Evolutionary conservation across 129 eudicot species (phyloP).

Genomic region (Tagetes erecta): DNA sequence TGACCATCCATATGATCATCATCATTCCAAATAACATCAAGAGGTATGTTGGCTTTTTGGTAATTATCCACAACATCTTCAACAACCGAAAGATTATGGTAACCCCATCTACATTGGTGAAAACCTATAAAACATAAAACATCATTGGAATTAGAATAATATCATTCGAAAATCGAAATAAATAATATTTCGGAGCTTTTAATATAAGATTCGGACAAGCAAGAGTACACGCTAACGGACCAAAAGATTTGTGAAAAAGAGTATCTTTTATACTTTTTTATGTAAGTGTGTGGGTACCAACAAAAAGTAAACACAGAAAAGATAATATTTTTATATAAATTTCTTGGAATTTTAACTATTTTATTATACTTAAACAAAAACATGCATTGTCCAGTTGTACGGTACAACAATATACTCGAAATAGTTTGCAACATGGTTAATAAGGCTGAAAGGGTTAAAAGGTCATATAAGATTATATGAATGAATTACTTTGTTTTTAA

Average conservation of each 20-base stretch:
- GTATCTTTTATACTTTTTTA: neutral
- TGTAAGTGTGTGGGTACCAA: neutral
- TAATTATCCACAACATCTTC: constrained; percentile 87
- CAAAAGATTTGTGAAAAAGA: neutral
- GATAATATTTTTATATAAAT: constrained; percentile 2
- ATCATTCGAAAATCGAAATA: neutral
- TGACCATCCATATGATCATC: constrained; percentile 96
- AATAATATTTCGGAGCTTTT: neutral
- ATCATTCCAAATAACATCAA: constrained; percentile 94
- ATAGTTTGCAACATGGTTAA: constrained; percentile 14
- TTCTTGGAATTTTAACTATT: neutral
- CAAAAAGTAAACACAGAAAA: constrained; percentile 1
- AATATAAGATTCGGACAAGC: neutral
- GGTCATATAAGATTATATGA: too few relatives aligned
- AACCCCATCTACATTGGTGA: constrained; percentile 98
- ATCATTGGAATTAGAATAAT: neutral
- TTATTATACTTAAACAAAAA: neutral
- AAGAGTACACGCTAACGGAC: neutral
- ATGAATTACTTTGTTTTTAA: too few relatives aligned
- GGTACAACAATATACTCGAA: neutral
- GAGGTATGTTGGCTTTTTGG: constrained; percentile 77
- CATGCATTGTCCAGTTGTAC: constrained; percentile 20
- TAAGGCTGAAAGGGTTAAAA: too few relatives aligned
- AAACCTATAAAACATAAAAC: constrained; percentile 57
- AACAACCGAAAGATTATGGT: constrained; percentile 78